A percentile compares a stretch with the other conserved stretches of the same genome.
These are phyloP conservation scores for Magnaporthiopsis rhizophila DNA, from an alignment of 2,329 filamentous ascomycete genomes.

Conservation along the genomic window DNA sequence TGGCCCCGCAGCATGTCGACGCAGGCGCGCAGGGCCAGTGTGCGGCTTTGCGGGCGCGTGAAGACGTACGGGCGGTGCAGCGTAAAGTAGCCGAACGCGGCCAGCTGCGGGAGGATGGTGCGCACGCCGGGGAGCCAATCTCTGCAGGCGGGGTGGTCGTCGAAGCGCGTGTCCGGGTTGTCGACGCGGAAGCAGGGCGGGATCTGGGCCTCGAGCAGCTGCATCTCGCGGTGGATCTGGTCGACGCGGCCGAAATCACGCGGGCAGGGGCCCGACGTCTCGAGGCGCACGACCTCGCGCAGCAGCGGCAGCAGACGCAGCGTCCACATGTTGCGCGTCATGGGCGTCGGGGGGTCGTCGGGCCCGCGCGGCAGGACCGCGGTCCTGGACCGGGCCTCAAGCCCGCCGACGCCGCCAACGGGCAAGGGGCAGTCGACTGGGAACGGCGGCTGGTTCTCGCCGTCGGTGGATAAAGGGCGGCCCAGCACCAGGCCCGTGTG, in stretches of 20 bases:
- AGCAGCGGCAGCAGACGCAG: slow-evolving; percentile 40
- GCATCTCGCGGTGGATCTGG: slow-evolving; percentile 41
- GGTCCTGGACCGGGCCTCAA: slow-evolving; percentile 32
- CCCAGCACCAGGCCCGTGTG: slow-evolving; percentile 46
- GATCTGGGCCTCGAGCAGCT: slow-evolving; percentile 37
- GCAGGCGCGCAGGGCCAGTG: slow-evolving; percentile 47
- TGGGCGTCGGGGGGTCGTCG: slow-evolving; percentile 46
- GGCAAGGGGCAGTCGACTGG: slow-evolving; percentile 47
- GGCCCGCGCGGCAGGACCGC: slow-evolving; percentile 39
- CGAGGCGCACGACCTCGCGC: slow-evolving; percentile 45
- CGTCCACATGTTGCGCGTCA: slow-evolving; percentile 45
- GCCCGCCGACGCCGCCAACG: slow-evolving; percentile 16
- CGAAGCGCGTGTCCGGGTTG: slow-evolving; percentile 50
- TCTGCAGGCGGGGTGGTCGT: slow-evolving; percentile 40
- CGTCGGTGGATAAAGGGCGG: slow-evolving; percentile 48
- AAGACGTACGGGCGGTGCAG: slow-evolving; percentile 57
- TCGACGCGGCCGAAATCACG: slow-evolving; percentile 47
- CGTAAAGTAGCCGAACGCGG: slow-evolving; percentile 48
- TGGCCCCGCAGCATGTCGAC: slow-evolving; percentile 49
- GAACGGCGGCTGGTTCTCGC: slow-evolving; percentile 35
- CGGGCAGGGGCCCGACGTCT: slow-evolving; percentile 46
- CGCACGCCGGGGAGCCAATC: slow-evolving; percentile 41
- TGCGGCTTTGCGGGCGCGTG: slow-evolving; percentile 43
- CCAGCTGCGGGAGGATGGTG: slow-evolving; percentile 37
- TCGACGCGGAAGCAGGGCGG: slow-evolving; percentile 46